Base-by-base conservation (phyloP, 768 basidiomycete genomes). In the Mycena pura region DNA sequence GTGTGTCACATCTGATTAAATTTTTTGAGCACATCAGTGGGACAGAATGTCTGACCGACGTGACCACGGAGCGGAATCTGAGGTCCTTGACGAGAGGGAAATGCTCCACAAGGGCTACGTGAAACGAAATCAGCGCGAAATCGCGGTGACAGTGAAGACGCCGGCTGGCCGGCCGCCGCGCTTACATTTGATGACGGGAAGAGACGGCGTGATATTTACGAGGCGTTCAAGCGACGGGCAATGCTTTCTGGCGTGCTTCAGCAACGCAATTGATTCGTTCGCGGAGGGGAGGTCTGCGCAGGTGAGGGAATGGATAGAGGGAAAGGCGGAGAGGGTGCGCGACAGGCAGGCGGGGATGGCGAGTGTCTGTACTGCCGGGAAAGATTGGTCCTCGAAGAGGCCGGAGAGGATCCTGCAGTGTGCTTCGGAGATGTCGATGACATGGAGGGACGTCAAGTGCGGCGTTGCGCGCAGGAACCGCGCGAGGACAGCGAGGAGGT, bases 391-490 rank as follows among this genome's bases (percentile, higher is more conserved):
- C 15, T 24, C 6, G 5, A 55, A 24, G 11, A 22, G 39, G 6
- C 17, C 40, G 17, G 19, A 9, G 3, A 61, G 19, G 8, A 29
- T 5, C 17, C 46, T 31, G 4, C 40, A 45, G 10, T 61, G 45
- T 0, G 39, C 13, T 10, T 54, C 40, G 11, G 24, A 54, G n/a
- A 61, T 55, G 9, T 43, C 60, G 7, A 49, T 14, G 31, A 61
- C 55, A 19, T 50, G 52, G 3, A 61, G 52, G 19, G 46, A 39
- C n/a, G 52, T 25, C 2, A 55, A 29, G 19, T 61, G 40, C 24
- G 60, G 40, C 5, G 52, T 50, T 19, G 60, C 46, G 4, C 27
- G 22, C 19, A 61, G n/a, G n/a, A 61, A 55, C 15, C 60, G 60
- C 29, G 19, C 52, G 14, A 55, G 44, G 25, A 61, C n/a, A 1